These are phyloP conservation scores for Candida sp. DNA, from an alignment of 1,139 yeast species.

Conservation along the genomic window DNA sequence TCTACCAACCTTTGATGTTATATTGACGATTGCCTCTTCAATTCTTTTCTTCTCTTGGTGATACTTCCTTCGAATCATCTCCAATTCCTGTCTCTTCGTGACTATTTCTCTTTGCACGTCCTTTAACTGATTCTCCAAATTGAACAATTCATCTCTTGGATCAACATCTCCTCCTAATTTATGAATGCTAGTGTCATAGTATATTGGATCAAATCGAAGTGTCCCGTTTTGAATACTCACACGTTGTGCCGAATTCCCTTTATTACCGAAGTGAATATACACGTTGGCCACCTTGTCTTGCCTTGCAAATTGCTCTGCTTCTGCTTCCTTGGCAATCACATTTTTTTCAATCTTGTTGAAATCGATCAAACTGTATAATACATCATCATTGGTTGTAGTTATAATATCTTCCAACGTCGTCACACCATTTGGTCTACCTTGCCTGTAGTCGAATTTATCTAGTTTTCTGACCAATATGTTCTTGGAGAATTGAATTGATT, in stretches of 20 bases:
- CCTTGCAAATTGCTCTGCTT: slow-evolving; percentile 41
- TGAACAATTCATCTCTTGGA: slow-evolving; percentile 9
- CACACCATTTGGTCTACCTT: slow-evolving; percentile 24
- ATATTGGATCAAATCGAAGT: slow-evolving; percentile 59
- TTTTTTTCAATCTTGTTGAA: slow-evolving; percentile 55
- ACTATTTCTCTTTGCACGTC: slow-evolving; percentile 11
- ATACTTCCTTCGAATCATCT: slow-evolving; percentile 7
- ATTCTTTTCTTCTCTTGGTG: background rate
- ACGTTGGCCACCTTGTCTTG: slow-evolving; percentile 43
- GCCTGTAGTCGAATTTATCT: slow-evolving; percentile 52
- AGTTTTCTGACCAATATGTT: slow-evolving; percentile 52
- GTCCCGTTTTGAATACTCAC: slow-evolving; percentile 34
- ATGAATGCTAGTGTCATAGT: slow-evolving; percentile 25
- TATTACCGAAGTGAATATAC: slow-evolving; percentile 36
- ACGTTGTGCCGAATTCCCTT: slow-evolving; percentile 39
- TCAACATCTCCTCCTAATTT: slow-evolving; percentile 27
- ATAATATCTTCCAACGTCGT: slow-evolving; percentile 61
- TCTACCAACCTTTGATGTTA: slow-evolving; percentile 14
- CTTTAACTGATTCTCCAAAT: slow-evolving; percentile 10
- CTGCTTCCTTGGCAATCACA: slow-evolving; percentile 48
- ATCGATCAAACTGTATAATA: slow-evolving; percentile 67
- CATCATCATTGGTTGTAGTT: slow-evolving; percentile 49
- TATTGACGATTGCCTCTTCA: background rate
- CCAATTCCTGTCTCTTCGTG: slow-evolving; percentile 15
- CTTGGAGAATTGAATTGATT: slow-evolving; percentile 17